Base-by-base conservation (phyloP, 2,329 filamentous ascomycete genomes). In the Calonectria ilicicola region DNA sequence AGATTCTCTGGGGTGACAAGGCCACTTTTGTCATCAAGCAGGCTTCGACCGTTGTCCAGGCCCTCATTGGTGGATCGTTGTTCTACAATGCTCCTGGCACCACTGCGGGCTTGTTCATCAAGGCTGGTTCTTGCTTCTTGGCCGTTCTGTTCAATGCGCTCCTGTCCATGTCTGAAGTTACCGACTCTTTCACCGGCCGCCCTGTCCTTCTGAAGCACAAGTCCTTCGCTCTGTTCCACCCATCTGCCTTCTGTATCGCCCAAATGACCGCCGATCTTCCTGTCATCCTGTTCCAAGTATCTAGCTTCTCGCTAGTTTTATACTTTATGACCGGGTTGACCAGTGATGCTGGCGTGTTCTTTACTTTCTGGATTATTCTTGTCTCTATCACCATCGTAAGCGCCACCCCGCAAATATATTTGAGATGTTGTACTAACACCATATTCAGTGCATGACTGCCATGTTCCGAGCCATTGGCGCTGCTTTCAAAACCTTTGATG, bases 161-260 rank as follows among this genome's bases (percentile, higher is more conserved):
- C 9, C 79, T 93, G 1, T 87, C 91, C 26, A 90, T 94, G 86
- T 88, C 91, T 1, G 93, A 94, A 80, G 92, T 94, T 1, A 92
- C 88, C 0, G 87, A 90, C 32, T 91, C 90, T 0, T 93, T 92
- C 76, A 85, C 82, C 15, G 91, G 91, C 21, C 87, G 92, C 0
- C 89, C 90, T 0, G 86, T 92, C 14, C 79, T 92, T 4, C 80
- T 89, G 56, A 92, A 92, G 80, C 91, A 92, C 74, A 90, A 89
- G 73, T 79, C 82, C 0, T 92, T 92, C 72, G 90, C 88, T 21
- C 85, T 88, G 62, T 91, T 88, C 79, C 89, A 91, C 63, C 90
- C 91, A 0, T 88, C 87, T 2, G 87, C 87, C 0, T 88, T 89
- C 90, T 84, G 93, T 86, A 78, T 92, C 40, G 89, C 90, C 2